Percentiles rank a stretch among this genome's conserved stretches.
Evolutionary conservation across 2,329 filamentous ascomycete species (phyloP).

Genomic region (Lachnellula hyalina): DNA sequence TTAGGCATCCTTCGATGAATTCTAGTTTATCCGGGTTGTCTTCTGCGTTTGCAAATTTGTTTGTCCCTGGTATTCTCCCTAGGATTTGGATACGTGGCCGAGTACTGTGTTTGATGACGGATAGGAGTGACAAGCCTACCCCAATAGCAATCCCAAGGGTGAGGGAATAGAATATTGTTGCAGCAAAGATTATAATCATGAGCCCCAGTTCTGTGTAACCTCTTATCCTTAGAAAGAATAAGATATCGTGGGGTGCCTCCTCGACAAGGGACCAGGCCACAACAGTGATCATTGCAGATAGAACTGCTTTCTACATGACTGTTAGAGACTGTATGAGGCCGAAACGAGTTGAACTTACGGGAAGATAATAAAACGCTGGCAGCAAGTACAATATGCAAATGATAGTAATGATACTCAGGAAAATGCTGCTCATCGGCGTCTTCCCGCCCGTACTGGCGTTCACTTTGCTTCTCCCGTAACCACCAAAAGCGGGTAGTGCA

Average conservation of each 20-base stretch:
- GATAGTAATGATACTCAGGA: conserved; percentile 77
- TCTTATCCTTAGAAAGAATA: conserved; percentile 80
- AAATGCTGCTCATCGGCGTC: conserved; percentile 88
- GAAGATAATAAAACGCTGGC: conserved; percentile 91
- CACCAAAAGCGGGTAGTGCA: conserved; percentile 88
- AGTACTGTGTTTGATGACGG: conserved; percentile 85
- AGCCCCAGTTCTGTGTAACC: conserved; percentile 82
- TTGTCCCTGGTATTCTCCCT: conserved; percentile 78
- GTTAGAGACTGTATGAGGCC: conserved; percentile 16
- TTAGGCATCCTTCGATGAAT: conserved; percentile 85
- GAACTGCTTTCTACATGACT: conserved; percentile 72
- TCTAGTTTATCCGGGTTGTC: conserved; percentile 69
- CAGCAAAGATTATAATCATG: conserved; percentile 84
- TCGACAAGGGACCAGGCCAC: conserved; percentile 93
- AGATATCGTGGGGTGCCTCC: conserved; percentile 87
- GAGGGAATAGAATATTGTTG: conserved; percentile 93
- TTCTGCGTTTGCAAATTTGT: conserved; percentile 81
- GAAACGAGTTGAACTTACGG: conserved; percentile 53
- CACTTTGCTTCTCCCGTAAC: conserved; percentile 93
- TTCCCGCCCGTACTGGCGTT: conserved; percentile 88
- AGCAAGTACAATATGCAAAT: conserved; percentile 76
- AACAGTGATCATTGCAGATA: conserved; percentile 90
- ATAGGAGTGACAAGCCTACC: conserved; percentile 82
- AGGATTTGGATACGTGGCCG: conserved; percentile 94
- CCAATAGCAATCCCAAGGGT: conserved; percentile 91